Evolutionary conservation across 129 eudicot species (phyloP).

Genomic region (Scalesia atractyloides): DNA sequence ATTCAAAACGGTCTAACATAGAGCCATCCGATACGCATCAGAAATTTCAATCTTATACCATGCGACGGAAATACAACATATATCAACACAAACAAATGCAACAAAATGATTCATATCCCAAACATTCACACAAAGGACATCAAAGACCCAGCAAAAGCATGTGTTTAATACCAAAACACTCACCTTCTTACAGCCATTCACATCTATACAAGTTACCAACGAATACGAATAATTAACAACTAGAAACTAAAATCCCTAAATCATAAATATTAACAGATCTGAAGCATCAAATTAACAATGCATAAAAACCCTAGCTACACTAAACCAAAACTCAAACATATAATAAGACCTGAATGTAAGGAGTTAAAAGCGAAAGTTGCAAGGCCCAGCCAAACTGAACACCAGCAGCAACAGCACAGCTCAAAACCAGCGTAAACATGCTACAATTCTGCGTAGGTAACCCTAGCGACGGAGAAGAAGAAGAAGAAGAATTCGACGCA

Average conservation of each 20-base stretch:
- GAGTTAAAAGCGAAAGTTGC: slow-evolving; percentile 91
- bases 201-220: slow-evolving; percentile 13
- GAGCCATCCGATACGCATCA: slow-evolving; percentile 7
- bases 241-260: background rate
- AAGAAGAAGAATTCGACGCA: slow-evolving; percentile 24
- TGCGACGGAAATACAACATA: no score
- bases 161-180: background rate
- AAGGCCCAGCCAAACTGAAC: slow-evolving; percentile 98
- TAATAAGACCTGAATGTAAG: slow-evolving; percentile 74
- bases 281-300: background rate
- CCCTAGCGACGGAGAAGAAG: no score
- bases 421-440: slow-evolving; percentile 63
- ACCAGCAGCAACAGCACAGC: slow-evolving; percentile 92
- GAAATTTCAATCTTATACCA: slow-evolving; percentile 9
- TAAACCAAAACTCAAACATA: no score
- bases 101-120: no score
- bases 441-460: slow-evolving; percentile 34
- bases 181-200: slow-evolving; percentile 4
- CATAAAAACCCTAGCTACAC: no score
- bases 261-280: slow-evolving; percentile 10
- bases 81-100: no score
- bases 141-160: no score
- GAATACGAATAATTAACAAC: background rate
- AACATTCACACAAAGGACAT: no score
- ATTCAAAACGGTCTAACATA: background rate